Evolutionary conservation across 768 basidiomycete genomes (phyloP).

Genomic region (Mycena kentingensis): DNA sequence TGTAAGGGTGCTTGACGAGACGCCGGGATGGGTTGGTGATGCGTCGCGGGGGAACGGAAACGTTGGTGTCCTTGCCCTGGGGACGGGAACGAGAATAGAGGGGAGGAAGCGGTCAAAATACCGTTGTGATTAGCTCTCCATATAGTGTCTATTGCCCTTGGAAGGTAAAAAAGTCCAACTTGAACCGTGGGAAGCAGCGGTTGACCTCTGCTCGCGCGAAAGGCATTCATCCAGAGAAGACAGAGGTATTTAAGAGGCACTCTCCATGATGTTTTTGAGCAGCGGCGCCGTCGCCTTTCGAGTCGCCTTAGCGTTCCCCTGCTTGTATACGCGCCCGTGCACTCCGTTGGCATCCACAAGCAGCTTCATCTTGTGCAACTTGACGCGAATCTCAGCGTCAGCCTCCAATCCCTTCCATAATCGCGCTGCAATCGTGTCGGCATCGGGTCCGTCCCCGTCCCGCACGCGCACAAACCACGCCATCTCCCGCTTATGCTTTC

Average conservation of each 20-base stretch:
- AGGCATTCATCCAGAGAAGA: too few species aligned
- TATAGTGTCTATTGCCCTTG: too few species aligned
- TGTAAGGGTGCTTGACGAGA: not conserved
- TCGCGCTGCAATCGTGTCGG: slow-evolving; percentile 45
- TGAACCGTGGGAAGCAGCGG: too few species aligned
- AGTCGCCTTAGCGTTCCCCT: slow-evolving; percentile 62
- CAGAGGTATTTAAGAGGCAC: slow-evolving; percentile 3
- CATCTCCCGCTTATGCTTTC: slow-evolving; percentile 68
- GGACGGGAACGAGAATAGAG: too few species aligned
- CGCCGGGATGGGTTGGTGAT: not conserved
- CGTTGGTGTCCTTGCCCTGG: not conserved
- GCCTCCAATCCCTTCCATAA: slow-evolving; percentile 65
- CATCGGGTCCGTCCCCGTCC: slow-evolving; percentile 28
- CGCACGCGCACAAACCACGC: slow-evolving; percentile 60
- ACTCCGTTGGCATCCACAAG: slow-evolving; percentile 37
- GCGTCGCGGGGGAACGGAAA: not conserved
- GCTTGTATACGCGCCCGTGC: slow-evolving; percentile 59
- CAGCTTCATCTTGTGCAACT: slow-evolving; percentile 48
- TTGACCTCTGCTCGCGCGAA: too few species aligned
- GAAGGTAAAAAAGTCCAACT: too few species aligned
- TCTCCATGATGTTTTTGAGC: slow-evolving; percentile 60
- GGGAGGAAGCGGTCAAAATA: too few species aligned
- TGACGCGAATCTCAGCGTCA: slow-evolving; percentile 51
- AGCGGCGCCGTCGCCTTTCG: slow-evolving; percentile 71
- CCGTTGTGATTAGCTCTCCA: too few species aligned